These are phyloP conservation scores for Podospora pseudopauciseta DNA, from an alignment of 495 filamentous ascomycete genomes.

Conservation along the genomic window DNA sequence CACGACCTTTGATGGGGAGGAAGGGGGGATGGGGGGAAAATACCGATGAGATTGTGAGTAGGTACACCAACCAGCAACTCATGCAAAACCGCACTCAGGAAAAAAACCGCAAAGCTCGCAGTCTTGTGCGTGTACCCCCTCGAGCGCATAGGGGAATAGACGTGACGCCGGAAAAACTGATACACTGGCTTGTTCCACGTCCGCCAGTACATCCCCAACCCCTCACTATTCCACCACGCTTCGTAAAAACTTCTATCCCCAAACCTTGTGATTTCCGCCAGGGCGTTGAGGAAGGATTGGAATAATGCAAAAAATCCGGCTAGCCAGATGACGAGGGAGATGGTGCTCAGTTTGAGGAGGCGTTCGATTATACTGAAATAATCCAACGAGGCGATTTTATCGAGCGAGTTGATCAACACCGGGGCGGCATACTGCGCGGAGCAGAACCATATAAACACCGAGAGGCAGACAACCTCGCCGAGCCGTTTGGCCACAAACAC, in stretches of 20 bases:
- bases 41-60: slow-evolving; percentile 91
- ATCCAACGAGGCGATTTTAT: slow-evolving; percentile 78
- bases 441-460: slow-evolving; percentile 87
- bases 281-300: slow-evolving; percentile 80
- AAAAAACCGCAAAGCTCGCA: slow-evolving; percentile 76
- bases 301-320: slow-evolving; percentile 96
- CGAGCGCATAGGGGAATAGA: slow-evolving; percentile 80
- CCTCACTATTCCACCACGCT: slow-evolving; percentile 92
- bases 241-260: slow-evolving; percentile 93
- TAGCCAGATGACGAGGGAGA: slow-evolving; percentile 91
- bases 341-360: slow-evolving; percentile 89
- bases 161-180: slow-evolving; percentile 89
- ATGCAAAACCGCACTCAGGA: slow-evolving; percentile 81
- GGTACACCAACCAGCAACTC: slow-evolving; percentile 92
- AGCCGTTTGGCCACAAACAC: slow-evolving; percentile 78
- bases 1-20: neutral
- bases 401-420: slow-evolving; percentile 79
- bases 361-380: slow-evolving; percentile 80
- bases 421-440: slow-evolving; percentile 91
- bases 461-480: slow-evolving; percentile 67
- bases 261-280: slow-evolving; percentile 87
- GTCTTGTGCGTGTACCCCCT: slow-evolving; percentile 66
- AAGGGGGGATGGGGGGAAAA: neutral
- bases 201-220: slow-evolving; percentile 85
- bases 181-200: slow-evolving; percentile 98